Evolutionary conservation across 345 rosid species (phyloP), one percentile per base, ranked within the genome.

Genomic region (Cardamine chenopodiifolia): DNA sequence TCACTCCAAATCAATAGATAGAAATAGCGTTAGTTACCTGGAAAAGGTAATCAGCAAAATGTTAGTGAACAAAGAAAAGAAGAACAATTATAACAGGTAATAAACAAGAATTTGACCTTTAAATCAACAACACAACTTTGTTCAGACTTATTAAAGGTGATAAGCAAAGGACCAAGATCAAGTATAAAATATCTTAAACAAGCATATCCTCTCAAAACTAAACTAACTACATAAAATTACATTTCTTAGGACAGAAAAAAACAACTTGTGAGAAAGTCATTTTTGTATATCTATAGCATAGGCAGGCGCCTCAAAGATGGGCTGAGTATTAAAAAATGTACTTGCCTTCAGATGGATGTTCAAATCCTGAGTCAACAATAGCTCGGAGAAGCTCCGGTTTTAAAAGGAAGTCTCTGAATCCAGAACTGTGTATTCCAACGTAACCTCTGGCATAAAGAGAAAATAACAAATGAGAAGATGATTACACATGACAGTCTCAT

Each of bases 311-410:
- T 54, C 5, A 49, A 64, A 54, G 6, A 34, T 2, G 26, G 7
- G 37, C 1, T 22, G 13, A 20, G 62, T 8, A 29, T 8, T 7
- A 37, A 52, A 52, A 40, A 39, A 22, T 22, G 8, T 15, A 42
- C 32, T 81, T 85, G 84, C 99, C 99, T 95, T 95, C 98, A 0
- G 99, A 95, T 23, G 99, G 99, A 82, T 92, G 99, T 89, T 95
- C 98, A 84, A 95, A 95, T 44, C 99, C 98, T 0, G 99, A 95
- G 82, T 95, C 99, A 35, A 92, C 98, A 52, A 95, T 95, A 6
- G 99, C 92, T 20, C 98, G 85, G 56, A 95, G 98, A 72, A 95
- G 98, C 88, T 95, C 98, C 40, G 99, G 99, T 81, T 96, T 96
- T 81, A 96, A 79, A 44, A 96, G 97, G 83, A 96, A 96, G 89